A percentile compares a stretch with the other conserved stretches of the same genome.
Evolutionary conservation across 2,329 filamentous ascomycete species (phyloP).

Genomic region (Colletotrichum ledebouriae): DNA sequence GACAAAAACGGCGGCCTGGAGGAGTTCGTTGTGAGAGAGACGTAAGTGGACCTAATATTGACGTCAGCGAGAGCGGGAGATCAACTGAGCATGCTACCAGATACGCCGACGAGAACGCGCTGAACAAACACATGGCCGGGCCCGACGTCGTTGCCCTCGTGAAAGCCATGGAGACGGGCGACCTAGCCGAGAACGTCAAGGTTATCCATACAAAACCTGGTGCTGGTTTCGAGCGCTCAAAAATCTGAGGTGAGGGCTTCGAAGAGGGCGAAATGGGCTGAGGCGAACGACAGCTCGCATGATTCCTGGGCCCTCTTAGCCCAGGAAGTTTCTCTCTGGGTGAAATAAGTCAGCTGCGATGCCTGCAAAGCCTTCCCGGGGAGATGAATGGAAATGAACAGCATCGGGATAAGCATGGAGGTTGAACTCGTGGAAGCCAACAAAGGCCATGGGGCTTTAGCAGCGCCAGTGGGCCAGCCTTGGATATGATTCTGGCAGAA

Average conservation of each 20-base stretch:
- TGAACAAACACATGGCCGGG: slow-evolving; percentile 45
- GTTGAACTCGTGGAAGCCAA: slow-evolving; percentile 31
- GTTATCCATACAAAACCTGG: slow-evolving; percentile 15
- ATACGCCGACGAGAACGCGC: slow-evolving; percentile 45
- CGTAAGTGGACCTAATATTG: slow-evolving; percentile 41
- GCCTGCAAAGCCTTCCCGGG: neutral
- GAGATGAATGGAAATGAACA: neutral
- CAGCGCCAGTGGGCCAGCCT: slow-evolving; percentile 16
- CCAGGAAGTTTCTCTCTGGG: neutral
- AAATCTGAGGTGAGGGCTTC: neutral
- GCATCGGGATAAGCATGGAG: slow-evolving; percentile 6
- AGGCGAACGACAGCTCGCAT: neutral
- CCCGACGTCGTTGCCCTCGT: slow-evolving; percentile 44
- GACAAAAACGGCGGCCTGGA: slow-evolving; percentile 45
- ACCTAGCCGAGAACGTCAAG: slow-evolving; percentile 21
- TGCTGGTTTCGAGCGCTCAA: slow-evolving; percentile 18
- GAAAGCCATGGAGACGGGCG: slow-evolving; percentile 41
- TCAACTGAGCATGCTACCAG: slow-evolving; percentile 35
- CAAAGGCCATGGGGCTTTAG: slow-evolving; percentile 10
- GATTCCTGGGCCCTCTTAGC: neutral
- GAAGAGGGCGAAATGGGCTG: neutral
- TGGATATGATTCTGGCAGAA: neutral
- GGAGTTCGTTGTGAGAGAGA: slow-evolving; percentile 47
- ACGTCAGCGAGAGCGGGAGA: slow-evolving; percentile 8
- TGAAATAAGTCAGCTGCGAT: slow-evolving; percentile 11